phyloP scores from a whole-genome alignment of 2,329 filamentous ascomycete species.

The Alternaria ethzedia region DNA sequence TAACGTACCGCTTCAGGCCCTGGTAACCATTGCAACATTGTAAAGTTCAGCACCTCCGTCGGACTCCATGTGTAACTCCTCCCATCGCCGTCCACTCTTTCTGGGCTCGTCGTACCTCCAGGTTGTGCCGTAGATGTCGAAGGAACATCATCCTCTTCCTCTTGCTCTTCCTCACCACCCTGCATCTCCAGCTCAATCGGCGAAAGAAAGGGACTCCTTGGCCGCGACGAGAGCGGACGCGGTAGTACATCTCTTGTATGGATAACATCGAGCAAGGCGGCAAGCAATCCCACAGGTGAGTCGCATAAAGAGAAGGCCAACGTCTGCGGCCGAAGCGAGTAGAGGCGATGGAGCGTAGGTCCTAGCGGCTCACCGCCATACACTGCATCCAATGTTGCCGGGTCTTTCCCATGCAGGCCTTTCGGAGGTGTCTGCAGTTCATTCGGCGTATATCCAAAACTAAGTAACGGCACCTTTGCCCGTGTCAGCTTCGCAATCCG shows the following conservation, averaged over 20 bases:
- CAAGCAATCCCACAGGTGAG: slow-evolving; percentile 46
- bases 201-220: slow-evolving; percentile 40
- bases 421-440: slow-evolving; percentile 51
- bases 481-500: slow-evolving; percentile 55
- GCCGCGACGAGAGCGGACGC: slow-evolving; percentile 23
- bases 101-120: slow-evolving; percentile 2
- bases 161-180: slow-evolving; percentile 12
- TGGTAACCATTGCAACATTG: slow-evolving; percentile 67
- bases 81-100: background rate
- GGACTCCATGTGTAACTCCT: slow-evolving; percentile 19
- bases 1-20: slow-evolving; percentile 59
- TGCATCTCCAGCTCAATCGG: slow-evolving; percentile 38
- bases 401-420: background rate
- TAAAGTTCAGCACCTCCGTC: slow-evolving; percentile 62
- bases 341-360: slow-evolving; percentile 31
- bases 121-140: background rate
- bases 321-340: slow-evolving; percentile 45
- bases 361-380: slow-evolving; percentile 11
- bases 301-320: slow-evolving; percentile 48
- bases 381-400: background rate
- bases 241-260: slow-evolving; percentile 26
- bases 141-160: slow-evolving; percentile 3
- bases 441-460: slow-evolving; percentile 63
- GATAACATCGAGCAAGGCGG: slow-evolving; percentile 41
- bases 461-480: slow-evolving; percentile 52